phyloP scores from a whole-genome alignment of 345 rosid species.

The Stellera chamaejasme region DNA sequence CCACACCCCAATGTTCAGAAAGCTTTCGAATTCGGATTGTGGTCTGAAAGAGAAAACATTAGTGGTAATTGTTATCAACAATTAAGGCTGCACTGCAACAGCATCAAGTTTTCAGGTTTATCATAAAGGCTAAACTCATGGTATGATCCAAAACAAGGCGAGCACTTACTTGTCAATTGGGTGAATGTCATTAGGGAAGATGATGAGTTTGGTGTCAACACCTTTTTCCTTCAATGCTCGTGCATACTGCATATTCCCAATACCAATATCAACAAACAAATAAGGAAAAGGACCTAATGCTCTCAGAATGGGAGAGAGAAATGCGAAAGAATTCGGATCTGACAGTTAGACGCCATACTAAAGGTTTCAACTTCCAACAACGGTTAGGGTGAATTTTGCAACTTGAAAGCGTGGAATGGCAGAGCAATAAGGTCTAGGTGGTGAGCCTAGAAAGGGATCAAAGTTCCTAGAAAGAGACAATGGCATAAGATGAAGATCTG shows the following conservation, averaged over 20 bases:
- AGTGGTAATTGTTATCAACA: conserved; percentile 7
- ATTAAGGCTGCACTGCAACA: not conserved
- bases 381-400: not conserved
- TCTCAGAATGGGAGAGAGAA: not conserved
- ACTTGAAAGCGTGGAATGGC: not conserved
- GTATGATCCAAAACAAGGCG: not conserved
- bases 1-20: conserved; percentile 70
- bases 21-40: conserved; percentile 79
- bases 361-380: not conserved
- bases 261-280: not conserved
- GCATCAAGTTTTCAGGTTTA: not conserved
- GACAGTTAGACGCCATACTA: too few relatives aligned
- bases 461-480: too few relatives aligned
- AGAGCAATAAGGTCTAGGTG: not conserved
- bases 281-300: not conserved
- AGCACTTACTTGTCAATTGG: conserved; percentile 50
- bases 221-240: conserved; percentile 81
- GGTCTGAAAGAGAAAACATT: conserved; percentile 48
- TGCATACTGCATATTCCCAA: conserved; percentile 41
- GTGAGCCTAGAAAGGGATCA: not conserved
- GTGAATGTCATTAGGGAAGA: conserved; percentile 74
- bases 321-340: too few relatives aligned
- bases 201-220: conserved; percentile 54
- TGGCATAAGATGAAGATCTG: too few relatives aligned
- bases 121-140: not conserved